Conservation (phyloP, 129 eudicot genomes). For the Lactuca saligna region DNA sequence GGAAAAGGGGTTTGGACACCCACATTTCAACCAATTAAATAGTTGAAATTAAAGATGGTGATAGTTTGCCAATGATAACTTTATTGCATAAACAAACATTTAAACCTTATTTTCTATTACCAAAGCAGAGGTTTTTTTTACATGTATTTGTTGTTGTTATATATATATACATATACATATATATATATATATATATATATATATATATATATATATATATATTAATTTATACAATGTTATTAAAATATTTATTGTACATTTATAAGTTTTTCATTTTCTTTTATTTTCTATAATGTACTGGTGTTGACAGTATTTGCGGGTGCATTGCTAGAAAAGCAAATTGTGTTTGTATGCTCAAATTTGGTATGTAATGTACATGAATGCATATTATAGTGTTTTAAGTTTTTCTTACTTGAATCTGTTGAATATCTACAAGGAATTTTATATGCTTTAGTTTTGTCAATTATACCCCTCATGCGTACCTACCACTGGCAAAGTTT, state of each 20-base stretch:
- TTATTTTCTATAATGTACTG: constrained; percentile 50
- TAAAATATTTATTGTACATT: not conserved
- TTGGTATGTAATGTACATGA: constrained; percentile 48
- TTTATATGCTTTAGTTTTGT: constrained; percentile 78
- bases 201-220: no score
- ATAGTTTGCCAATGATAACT: no score
- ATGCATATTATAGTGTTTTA: not conserved
- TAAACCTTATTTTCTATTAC: no score
- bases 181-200: no score
- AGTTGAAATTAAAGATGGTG: no score
- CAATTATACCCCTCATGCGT: constrained; percentile 88
- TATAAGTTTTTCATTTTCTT: constrained; percentile 8
- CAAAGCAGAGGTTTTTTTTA: no score
- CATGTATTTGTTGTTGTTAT: no score
- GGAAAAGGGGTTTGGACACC: no score
- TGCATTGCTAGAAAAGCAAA: constrained; percentile 95
- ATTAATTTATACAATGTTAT: constrained; percentile 16
- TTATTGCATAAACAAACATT: no score
- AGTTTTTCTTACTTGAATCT: constrained; percentile 2
- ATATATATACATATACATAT: no score
- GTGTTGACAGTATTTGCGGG: constrained; percentile 87
- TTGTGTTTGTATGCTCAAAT: constrained; percentile 77
- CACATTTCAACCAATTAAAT: no score
- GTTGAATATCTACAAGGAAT: constrained; percentile 67
- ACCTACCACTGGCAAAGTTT: constrained; percentile 99